Percentiles rank a stretch among this genome's conserved stretches.
These are phyloP conservation scores for Grammothele lineata DNA, from an alignment of 768 basidiomycete species.

Conservation along the genomic window DNA sequence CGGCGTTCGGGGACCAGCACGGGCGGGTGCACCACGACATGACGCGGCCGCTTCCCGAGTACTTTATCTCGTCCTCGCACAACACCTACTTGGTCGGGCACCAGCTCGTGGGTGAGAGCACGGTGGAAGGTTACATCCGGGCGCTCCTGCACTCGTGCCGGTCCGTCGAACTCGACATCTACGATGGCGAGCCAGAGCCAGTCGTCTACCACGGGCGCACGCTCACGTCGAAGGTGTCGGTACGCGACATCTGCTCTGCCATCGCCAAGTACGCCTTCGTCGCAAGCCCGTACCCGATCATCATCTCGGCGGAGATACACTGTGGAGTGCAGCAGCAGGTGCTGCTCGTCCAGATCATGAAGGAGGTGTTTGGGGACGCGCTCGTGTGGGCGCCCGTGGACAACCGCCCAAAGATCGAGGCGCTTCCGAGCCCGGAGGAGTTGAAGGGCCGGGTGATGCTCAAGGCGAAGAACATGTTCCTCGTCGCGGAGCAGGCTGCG, in stretches of 20 bases:
- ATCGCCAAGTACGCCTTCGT: conserved; percentile 89
- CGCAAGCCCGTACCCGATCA: conserved; percentile 85
- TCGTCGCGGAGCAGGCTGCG: conserved; percentile 37
- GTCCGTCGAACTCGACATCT: conserved; percentile 94
- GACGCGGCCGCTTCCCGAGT: conserved; percentile 83
- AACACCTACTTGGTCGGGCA: conserved; percentile 90
- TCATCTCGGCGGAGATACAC: conserved; percentile 92
- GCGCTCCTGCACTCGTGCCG: conserved; percentile 86
- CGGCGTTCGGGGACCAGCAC: conserved; percentile 51
- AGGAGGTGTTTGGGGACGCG: conserved; percentile 50
- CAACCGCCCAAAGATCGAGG: conserved; percentile 41
- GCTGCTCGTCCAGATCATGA: conserved; percentile 71
- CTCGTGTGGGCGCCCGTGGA: conserved; percentile 48
- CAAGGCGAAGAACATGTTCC: conserved; percentile 82
- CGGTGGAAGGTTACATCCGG: conserved; percentile 89
- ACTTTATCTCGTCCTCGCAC: conserved; percentile 86
- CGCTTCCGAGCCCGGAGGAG: conserved; percentile 80
- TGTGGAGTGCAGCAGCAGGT: conserved; percentile 79
- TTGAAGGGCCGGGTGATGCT: conserved; percentile 76
- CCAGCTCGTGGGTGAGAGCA: conserved; percentile 84
- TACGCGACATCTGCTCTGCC: conserved; percentile 78
- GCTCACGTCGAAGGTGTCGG: conserved; percentile 75
- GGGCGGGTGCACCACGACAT: conserved; percentile 71
- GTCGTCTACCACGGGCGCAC: conserved; percentile 89
- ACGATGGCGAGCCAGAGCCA: conserved; percentile 82